Percentiles rank a stretch among this genome's conserved stretches.
Evolutionary conservation across 2,329 filamentous ascomycete species (phyloP).

Genomic region (Epichloe uncinata): DNA sequence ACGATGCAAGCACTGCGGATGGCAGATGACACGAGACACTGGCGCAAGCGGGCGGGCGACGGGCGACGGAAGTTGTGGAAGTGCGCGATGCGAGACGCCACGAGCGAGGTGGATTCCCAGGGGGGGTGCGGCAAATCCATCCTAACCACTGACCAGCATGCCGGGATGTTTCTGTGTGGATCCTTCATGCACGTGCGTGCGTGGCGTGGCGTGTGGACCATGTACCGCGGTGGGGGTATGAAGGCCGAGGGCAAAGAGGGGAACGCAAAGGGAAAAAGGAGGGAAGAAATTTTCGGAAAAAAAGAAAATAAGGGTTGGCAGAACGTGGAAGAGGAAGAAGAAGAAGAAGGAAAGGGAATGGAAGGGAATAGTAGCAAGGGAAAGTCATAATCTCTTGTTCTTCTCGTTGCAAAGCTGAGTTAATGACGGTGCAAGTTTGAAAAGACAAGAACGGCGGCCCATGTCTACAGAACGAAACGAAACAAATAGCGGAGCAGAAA

Average conservation of each 20-base stretch:
- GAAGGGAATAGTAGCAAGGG: too few species aligned
- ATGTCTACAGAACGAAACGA: too few species aligned
- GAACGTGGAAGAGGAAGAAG: not conserved
- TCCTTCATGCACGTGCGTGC: slow-evolving; percentile 1
- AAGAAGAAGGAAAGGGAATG: too few species aligned
- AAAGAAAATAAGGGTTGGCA: too few species aligned
- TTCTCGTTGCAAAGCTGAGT: too few species aligned
- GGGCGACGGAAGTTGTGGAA: not conserved
- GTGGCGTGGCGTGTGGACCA: slow-evolving; percentile 1
- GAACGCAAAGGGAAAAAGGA: not conserved
- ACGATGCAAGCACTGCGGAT: slow-evolving; percentile 1
- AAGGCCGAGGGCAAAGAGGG: not conserved
- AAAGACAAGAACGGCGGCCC: too few species aligned
- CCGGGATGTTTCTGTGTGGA: slow-evolving; percentile 2
- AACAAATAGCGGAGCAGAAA: too few species aligned
- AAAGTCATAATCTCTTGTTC: too few species aligned
- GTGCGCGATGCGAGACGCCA: slow-evolving; percentile 6
- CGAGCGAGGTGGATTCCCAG: slow-evolving; percentile 2
- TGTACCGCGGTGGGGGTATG: not conserved
- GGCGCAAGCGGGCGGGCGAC: slow-evolving; percentile 1
- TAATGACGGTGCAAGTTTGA: too few species aligned
- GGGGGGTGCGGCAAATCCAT: not conserved
- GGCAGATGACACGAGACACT: not conserved
- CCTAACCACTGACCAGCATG: not conserved
- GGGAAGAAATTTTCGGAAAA: too few species aligned